Conservation (phyloP, 78 protist species). For the Pelomyxa schiedti region DNA sequence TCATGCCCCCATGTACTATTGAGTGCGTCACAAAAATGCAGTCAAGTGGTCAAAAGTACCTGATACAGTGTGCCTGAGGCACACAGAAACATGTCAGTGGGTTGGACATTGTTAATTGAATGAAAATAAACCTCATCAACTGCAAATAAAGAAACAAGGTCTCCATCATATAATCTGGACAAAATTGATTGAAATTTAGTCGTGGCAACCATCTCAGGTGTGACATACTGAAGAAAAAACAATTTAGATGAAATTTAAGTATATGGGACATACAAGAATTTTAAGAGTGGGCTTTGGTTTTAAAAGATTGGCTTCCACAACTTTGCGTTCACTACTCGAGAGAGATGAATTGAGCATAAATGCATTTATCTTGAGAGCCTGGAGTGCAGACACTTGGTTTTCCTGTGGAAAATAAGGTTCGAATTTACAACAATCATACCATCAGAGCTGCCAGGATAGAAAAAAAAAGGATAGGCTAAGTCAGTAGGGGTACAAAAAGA, state of each 20-base stretch:
- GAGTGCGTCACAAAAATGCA: neutral
- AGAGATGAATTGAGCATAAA: neutral
- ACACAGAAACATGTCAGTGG: too few relatives aligned
- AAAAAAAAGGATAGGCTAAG: neutral
- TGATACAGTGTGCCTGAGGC: too few relatives aligned
- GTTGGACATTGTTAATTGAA: too few relatives aligned
- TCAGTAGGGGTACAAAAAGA: neutral
- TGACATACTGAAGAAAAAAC: neutral
- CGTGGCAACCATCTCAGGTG: neutral
- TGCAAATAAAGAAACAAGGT: neutral
- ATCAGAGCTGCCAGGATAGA: neutral
- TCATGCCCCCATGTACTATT: constrained; percentile 31
- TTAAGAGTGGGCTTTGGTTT: neutral
- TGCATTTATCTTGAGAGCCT: neutral
- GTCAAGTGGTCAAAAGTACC: too few relatives aligned
- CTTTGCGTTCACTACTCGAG: neutral
- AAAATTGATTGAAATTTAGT: neutral
- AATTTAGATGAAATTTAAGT: neutral
- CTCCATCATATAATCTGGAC: neutral
- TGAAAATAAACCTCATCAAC: constrained; percentile 50
- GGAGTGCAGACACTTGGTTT: neutral
- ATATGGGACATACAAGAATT: neutral
- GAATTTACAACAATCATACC: neutral
- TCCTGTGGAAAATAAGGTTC: neutral
- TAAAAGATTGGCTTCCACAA: neutral